Base-by-base conservation (phyloP, 1,284 basidiomycete species). In the Tilletia walkeri region DNA sequence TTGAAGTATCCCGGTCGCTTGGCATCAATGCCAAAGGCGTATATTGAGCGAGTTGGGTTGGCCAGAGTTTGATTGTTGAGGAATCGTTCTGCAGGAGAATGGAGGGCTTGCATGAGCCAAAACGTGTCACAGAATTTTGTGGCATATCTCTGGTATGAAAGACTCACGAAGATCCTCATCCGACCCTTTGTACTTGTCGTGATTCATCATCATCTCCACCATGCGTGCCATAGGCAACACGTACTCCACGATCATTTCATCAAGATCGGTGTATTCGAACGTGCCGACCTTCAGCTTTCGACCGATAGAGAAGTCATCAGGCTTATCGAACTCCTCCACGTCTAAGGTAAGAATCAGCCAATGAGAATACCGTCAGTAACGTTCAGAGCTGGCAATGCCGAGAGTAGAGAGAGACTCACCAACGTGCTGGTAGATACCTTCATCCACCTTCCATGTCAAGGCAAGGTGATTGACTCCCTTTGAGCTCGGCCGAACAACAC, bases 391-490 rank as follows among this genome's bases (percentile, higher is more conserved):
- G 36, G 41, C 20, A 18, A 53, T 54, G 36, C 1, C n/a, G 12
- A 24, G 70, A 54, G n/a, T 34, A 38, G 34, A 53, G 56, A 16
- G 20, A 4, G 20, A 79, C 84, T 71, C 80, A 93, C 93, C 94
- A 73, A 99, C 92, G 83, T 99, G 97, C 84, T 99, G 96, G 85
- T 92, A 99, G 24, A 99, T 87, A 73, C 91, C 92, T 72, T 97
- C 92, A 77, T 96, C 95, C 10, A 99, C 95, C 85, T 99, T 99
- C 96, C 96, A 99, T 0, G 96, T 99, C 14, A 99, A 92, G 47
- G 96, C 96, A 48, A 99, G 87, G 85, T 99, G 96, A 81, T 97
- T 90, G 50, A 88, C 86, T 5, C 95, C 95, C 84, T 95, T 95
- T 2, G 95, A 98, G 41, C 94, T 96, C 0, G 96, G 96, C 61